A percentile compares a stretch with the other conserved stretches of the same genome.
Evolutionary conservation across 202 grass and related monocot genomes (phyloP).

Genomic region (Cymbopogon flexuosus): DNA sequence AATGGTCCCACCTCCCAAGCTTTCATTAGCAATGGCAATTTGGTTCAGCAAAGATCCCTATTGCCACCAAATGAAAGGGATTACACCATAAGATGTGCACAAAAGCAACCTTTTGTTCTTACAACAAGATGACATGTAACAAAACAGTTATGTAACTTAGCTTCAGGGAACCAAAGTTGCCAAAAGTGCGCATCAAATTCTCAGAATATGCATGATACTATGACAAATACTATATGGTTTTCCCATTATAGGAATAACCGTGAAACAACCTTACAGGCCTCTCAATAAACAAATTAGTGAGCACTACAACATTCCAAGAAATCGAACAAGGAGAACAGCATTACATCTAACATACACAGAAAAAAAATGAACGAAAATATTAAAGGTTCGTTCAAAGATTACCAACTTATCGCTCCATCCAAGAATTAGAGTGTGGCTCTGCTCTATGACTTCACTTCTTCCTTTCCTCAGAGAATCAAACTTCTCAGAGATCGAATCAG

Average conservation of each 20-base stretch:
- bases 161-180: background rate
- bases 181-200: background rate
- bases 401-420: constrained; percentile 79
- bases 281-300: constrained; percentile 3
- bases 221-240: background rate
- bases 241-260: background rate
- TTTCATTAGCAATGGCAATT: constrained; percentile 74
- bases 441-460: constrained; percentile 67
- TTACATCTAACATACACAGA: background rate
- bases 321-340: background rate
- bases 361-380: background rate
- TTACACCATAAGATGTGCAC: background rate
- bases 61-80: constrained; percentile 7
- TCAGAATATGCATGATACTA: background rate
- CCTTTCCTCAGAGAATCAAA: constrained; percentile 85
- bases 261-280: background rate
- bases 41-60: constrained; percentile 75
- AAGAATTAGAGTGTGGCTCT: constrained; percentile 65
- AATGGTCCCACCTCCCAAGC: constrained; percentile 62
- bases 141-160: background rate
- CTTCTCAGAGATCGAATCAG: constrained; percentile 74
- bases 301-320: background rate
- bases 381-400: constrained; percentile 28
- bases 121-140: background rate
- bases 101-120: background rate